Evolutionary conservation across 2,329 filamentous ascomycete species (phyloP).

Genomic region (Pyrenochaeta sp.): DNA sequence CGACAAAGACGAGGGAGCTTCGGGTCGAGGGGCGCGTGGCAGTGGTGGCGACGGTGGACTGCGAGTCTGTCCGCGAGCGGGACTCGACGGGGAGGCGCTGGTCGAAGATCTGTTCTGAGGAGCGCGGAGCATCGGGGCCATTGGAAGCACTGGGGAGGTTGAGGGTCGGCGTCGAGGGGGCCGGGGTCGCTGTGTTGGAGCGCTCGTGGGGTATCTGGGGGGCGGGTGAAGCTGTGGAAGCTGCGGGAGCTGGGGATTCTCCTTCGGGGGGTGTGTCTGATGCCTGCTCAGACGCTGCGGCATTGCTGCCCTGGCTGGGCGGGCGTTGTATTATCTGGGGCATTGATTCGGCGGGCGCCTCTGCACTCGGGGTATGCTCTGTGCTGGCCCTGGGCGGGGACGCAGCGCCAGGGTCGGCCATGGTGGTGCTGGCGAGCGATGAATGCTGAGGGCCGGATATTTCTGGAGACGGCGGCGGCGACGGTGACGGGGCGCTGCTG

Average conservation of each 20-base stretch:
- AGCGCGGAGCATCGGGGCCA: constrained; percentile 37
- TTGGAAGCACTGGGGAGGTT: constrained; percentile 31
- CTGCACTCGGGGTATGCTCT: constrained; percentile 12
- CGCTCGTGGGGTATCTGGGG: constrained; percentile 21
- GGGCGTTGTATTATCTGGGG: neutral
- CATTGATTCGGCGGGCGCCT: constrained; percentile 16
- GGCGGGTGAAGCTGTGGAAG: constrained; percentile 14
- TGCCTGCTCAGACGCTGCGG: constrained; percentile 25
- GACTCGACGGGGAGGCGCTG: constrained; percentile 31
- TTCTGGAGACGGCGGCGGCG: constrained; percentile 25
- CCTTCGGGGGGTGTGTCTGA: constrained; percentile 20
- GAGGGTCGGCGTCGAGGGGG: constrained; percentile 33
- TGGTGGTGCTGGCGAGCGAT: constrained; percentile 28
- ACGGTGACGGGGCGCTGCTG: constrained; percentile 23
- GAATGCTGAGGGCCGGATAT: constrained; percentile 19
- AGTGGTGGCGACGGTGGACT: constrained; percentile 61
- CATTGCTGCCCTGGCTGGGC: constrained; percentile 15
- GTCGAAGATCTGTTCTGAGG: constrained; percentile 46
- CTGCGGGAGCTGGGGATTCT: too few relatives aligned
- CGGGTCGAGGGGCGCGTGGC: constrained; percentile 69
- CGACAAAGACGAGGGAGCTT: constrained; percentile 95
- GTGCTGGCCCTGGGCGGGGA: constrained; percentile 17
- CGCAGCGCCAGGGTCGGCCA: constrained; percentile 47
- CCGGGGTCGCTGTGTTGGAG: constrained; percentile 25
- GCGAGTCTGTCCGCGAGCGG: constrained; percentile 65